A percentile compares a stretch with the other conserved stretches of the same genome.
Conservation (phyloP, 192 early-diverging fungal species). For the Oehlia diaphana region DNA sequence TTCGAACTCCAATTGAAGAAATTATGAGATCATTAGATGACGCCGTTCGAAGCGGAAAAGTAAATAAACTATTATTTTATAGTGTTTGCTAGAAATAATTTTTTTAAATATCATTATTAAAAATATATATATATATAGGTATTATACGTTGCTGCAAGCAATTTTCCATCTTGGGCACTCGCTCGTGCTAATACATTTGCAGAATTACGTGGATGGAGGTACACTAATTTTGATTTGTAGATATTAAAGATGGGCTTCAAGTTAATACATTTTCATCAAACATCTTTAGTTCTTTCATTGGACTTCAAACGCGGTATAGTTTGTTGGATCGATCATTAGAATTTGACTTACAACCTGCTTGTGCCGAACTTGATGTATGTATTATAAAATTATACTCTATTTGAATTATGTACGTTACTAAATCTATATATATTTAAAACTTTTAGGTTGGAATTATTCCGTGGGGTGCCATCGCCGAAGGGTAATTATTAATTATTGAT, state of each 20-base stretch:
- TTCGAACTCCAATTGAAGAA: constrained; percentile 51
- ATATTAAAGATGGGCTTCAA: not conserved
- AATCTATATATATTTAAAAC: no score
- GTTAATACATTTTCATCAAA: not conserved
- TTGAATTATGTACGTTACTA: no score
- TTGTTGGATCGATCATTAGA: constrained; percentile 35
- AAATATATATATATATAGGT: constrained; percentile 16
- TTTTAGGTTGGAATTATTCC: not conserved
- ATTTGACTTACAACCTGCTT: no score
- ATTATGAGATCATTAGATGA: constrained; percentile 40
- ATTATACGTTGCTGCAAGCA: constrained; percentile 31
- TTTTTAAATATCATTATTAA: no score
- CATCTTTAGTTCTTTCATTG: constrained; percentile 35
- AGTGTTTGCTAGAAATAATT: constrained; percentile 12
- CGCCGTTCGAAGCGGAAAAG: constrained; percentile 53
- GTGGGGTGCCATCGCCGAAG: not conserved
- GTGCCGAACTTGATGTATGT: no score
- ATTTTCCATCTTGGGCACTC: constrained; percentile 38
- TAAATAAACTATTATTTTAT: not conserved
- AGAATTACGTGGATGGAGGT: constrained; percentile 28
- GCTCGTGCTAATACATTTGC: constrained; percentile 33
- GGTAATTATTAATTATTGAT: not conserved
- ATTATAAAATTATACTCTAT: no score
- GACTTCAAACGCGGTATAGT: constrained; percentile 37
- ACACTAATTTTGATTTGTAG: no score